Evolutionary conservation across 2,329 filamentous ascomycete genomes (phyloP), one percentile per base, ranked within the genome.

Genomic region (Lachnellula arida): DNA sequence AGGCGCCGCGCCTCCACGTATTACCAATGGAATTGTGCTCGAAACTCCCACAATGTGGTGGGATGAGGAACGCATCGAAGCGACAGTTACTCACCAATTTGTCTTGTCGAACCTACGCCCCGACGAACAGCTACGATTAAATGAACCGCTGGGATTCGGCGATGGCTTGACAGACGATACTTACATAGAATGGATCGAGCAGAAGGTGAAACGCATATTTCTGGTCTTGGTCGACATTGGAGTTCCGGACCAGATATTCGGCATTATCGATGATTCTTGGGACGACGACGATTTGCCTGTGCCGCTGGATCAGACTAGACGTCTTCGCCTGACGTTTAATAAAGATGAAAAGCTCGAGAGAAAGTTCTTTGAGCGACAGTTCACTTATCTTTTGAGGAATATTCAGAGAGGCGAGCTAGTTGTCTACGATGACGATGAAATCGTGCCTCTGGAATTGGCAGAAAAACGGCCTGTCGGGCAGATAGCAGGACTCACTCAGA

Each of bases 111-210:
- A 87, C 56, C 76, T 91, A 43, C 75, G 81, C 48, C 79, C 82
- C 42, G 78, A 83, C 58, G 86, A 88, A 70, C 76, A 83, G 61
- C 76, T 79, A 54, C 81, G 81, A 53, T 74, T 92, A 47, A 80
- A 87, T 65, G 75, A 75, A 42, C 82, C 82, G 8, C 74, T 89
- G 47, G 81, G 76, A 12, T 90, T 89, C 69, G 87, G 87, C 32
- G 82, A 82, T 54, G 71, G 82, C 19, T 68, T 82, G 55, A 90
- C 87, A 4, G 84, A 89, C 69, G 81, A 86, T 60, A 90, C 87
- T 1, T 91, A 91, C 68, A 85, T 87, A 76, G 87, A 91, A 67
- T 90, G 87, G 85, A 89, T 91, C 55, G 74, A 87, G 47, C 75
- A 81, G 54, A 86, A 85, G 63, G 85, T 86, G 6, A 85, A 84